Evolutionary conservation across 768 basidiomycete genomes (phyloP).

Genomic region (Cubamyces lactineus): DNA sequence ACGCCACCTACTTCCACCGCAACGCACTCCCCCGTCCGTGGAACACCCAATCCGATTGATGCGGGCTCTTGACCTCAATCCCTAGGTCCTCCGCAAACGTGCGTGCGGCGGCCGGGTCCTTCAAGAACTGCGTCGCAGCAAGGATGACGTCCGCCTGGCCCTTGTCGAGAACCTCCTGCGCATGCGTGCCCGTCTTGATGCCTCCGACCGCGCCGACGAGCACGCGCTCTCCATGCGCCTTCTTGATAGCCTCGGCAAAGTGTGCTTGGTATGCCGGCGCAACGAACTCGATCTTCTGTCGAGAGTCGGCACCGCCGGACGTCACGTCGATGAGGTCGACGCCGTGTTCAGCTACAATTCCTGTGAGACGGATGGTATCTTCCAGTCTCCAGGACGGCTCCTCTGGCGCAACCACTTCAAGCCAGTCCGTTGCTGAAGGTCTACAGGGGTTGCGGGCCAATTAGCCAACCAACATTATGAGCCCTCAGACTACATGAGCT

Average conservation of each 20-base stretch:
- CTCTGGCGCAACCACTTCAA: slow-evolving; percentile 57
- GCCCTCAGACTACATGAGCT: not conserved
- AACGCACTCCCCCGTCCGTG: not conserved
- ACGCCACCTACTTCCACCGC: not conserved
- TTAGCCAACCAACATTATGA: no score
- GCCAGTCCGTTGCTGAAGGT: slow-evolving; percentile 75
- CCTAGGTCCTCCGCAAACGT: slow-evolving; percentile 55
- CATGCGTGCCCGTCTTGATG: slow-evolving; percentile 55
- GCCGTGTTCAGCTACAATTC: slow-evolving; percentile 62
- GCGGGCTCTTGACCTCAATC: slow-evolving; percentile 45
- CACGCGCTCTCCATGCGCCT: slow-evolving; percentile 43
- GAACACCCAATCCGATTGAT: slow-evolving; percentile 58
- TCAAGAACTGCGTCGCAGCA: slow-evolving; percentile 47
- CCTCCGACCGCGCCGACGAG: slow-evolving; percentile 58
- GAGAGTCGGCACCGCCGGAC: slow-evolving; percentile 57
- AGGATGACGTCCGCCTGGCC: slow-evolving; percentile 57
- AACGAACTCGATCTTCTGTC: slow-evolving; percentile 46
- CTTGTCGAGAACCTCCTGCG: slow-evolving; percentile 58
- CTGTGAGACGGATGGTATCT: slow-evolving; percentile 64
- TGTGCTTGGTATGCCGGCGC: slow-evolving; percentile 23
- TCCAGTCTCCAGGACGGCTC: slow-evolving; percentile 70
- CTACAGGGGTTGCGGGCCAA: slow-evolving; percentile 33
- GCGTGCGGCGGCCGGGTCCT: slow-evolving; percentile 51
- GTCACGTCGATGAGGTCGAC: slow-evolving; percentile 79
- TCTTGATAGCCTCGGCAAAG: slow-evolving; percentile 37